Percentiles rank a stretch among this genome's conserved stretches.
These are phyloP conservation scores for Juncus inflexus DNA, from an alignment of 176 grass and related monocot species.

Conservation along the genomic window DNA sequence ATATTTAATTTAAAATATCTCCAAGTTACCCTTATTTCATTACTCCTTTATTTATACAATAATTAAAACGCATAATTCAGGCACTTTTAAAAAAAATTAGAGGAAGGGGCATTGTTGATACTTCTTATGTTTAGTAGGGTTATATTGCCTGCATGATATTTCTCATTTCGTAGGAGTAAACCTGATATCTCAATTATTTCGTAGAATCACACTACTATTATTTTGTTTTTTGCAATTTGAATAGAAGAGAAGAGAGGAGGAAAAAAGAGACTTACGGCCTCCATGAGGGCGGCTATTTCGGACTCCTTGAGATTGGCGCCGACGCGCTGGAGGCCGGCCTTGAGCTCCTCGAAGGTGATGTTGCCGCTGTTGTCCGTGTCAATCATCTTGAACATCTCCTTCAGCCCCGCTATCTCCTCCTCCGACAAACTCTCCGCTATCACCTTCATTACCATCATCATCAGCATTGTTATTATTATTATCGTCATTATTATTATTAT, in stretches of 20 bases:
- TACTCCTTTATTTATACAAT: no score
- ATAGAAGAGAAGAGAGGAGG: background rate
- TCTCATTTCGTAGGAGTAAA: no score
- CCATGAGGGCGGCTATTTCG: conserved; percentile 81
- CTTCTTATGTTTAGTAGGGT: no score
- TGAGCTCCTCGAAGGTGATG: conserved; percentile 90
- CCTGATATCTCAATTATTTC: background rate
- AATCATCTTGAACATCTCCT: conserved; percentile 96
- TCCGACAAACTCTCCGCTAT: conserved; percentile 91
- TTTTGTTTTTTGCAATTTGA: no score
- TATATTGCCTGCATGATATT: no score
- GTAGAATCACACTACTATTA: background rate
- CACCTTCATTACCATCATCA: conserved; percentile 37
- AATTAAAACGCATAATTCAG: no score
- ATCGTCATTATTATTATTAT: no score
- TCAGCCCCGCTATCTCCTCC: conserved; percentile 94
- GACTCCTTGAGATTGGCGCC: conserved; percentile 88
- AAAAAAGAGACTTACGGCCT: conserved; percentile 64
- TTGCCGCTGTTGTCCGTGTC: conserved; percentile 94
- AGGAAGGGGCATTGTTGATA: no score
- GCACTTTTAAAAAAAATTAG: no score
- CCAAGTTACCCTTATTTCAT: no score
- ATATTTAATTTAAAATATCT: no score
- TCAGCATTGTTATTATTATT: no score
- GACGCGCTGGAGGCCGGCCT: conserved; percentile 60